A percentile compares a stretch with the other conserved stretches of the same genome.
Conservation (phyloP, 139 green algal genomes). For the Astrephomene gubernaculifera region DNA sequence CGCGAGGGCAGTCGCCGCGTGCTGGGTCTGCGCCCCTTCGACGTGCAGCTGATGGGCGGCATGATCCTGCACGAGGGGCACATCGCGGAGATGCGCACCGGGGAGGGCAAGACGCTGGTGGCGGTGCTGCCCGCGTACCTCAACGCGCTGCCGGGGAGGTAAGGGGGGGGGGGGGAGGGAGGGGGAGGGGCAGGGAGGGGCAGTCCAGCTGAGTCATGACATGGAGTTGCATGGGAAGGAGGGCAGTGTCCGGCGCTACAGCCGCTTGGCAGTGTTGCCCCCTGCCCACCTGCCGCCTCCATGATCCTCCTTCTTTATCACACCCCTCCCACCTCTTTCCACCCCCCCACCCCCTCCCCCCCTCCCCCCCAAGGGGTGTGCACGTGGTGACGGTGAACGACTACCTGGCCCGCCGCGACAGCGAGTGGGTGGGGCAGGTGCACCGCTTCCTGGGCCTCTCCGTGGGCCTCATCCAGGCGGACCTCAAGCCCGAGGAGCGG, state of each 20-base stretch:
- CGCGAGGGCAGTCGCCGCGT: conserved; percentile 93
- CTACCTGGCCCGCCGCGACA: conserved; percentile 96
- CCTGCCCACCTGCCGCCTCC: too few species aligned
- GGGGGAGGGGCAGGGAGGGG: too few species aligned
- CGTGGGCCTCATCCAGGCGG: conserved; percentile 89
- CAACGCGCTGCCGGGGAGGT: conserved; percentile 92
- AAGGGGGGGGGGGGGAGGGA: too few species aligned
- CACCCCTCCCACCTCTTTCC: too few species aligned
- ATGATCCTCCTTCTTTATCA: too few species aligned
- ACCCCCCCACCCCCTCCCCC: too few species aligned
- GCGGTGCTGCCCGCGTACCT: conserved; percentile 97
- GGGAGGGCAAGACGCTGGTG: conserved; percentile 98
- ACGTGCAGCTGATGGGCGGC: conserved; percentile 98
- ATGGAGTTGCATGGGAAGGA: too few species aligned
- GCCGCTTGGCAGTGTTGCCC: too few species aligned
- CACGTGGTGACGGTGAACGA: conserved; percentile 99
- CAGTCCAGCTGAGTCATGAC: too few species aligned
- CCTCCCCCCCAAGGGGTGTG: too few species aligned
- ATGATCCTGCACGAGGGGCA: conserved; percentile 93
- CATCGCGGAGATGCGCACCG: conserved; percentile 96
- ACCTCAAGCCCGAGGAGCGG: conserved; percentile 82
- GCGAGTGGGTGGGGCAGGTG: conserved; percentile 97
- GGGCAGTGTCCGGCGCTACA: too few species aligned
- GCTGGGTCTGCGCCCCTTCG: conserved; percentile 96
- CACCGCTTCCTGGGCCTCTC: conserved; percentile 94